These are phyloP conservation scores for Dipteronia sinensis DNA, from an alignment of 345 rosid species.

Conservation along the genomic window DNA sequence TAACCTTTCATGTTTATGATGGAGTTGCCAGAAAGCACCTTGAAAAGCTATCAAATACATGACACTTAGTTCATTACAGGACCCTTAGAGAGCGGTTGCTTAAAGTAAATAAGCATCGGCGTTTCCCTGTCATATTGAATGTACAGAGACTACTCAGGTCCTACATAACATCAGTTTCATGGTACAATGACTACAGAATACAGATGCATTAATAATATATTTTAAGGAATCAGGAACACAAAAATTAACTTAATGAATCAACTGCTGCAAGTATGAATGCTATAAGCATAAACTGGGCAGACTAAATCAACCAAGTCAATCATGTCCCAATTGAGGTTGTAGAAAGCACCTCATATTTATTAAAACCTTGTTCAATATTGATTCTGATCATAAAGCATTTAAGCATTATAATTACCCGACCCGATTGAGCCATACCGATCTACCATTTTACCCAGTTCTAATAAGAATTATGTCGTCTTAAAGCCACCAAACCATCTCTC, in stretches of 20 bases:
- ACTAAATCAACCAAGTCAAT: not conserved
- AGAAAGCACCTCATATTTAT: not conserved
- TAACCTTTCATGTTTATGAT: not conserved
- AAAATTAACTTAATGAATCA: not conserved
- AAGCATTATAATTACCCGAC: too few relatives aligned
- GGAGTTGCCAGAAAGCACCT: not conserved
- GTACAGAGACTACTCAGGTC: not conserved
- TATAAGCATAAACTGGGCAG: too few relatives aligned
- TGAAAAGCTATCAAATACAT: not conserved
- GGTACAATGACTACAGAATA: not conserved
- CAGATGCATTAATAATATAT: not conserved
- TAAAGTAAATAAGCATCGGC: not conserved
- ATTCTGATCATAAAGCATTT: not conserved
- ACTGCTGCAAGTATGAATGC: not conserved
- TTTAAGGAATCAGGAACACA: not conserved
- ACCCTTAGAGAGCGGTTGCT: not conserved
- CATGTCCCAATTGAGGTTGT: not conserved
- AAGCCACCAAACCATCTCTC: not conserved
- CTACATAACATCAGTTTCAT: not conserved
- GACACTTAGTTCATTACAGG: not conserved
- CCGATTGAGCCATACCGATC: too few relatives aligned
- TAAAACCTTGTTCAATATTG: not conserved
- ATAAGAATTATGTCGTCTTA: not conserved
- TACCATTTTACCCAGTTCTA: too few relatives aligned
- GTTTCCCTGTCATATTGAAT: not conserved